These are phyloP conservation scores for Pyrenophora tritici-repentis DNA, from an alignment of 2,329 filamentous ascomycete species.

Conservation along the genomic window DNA sequence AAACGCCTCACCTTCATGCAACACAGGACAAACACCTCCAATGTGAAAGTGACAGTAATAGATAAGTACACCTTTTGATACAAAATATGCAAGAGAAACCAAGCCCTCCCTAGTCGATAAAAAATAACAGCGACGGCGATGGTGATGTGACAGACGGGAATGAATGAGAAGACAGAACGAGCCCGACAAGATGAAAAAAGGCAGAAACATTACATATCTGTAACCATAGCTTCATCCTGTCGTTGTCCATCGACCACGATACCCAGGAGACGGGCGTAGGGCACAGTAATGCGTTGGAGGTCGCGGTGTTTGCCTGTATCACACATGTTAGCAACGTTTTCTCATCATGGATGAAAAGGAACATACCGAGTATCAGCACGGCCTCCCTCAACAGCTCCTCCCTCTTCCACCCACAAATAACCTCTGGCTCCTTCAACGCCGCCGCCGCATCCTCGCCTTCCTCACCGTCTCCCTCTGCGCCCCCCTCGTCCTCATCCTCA, in stretches of 20 bases:
- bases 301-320: conserved; percentile 91
- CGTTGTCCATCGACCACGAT: conserved; percentile 37
- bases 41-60: too few species aligned
- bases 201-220: conserved; percentile 32
- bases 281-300: conserved; percentile 89
- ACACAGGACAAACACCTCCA: too few species aligned
- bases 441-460: conserved; percentile 56
- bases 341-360: too few species aligned
- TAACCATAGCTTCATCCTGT: conserved; percentile 42
- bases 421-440: conserved; percentile 60
- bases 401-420: conserved; percentile 90
- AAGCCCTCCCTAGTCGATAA: too few species aligned
- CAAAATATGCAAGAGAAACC: too few species aligned
- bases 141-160: too few species aligned
- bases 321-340: neutral
- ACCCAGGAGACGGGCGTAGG: conserved; percentile 72
- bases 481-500: conserved; percentile 63
- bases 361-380: conserved; percentile 91
- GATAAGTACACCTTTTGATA: too few species aligned
- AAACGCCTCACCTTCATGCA: too few species aligned
- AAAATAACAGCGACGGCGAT: too few species aligned
- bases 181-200: too few species aligned
- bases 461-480: conserved; percentile 63
- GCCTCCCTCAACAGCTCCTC: conserved; percentile 88
- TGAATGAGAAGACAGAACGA: too few species aligned